phyloP scores from a whole-genome alignment of 192 early-diverging fungal species.

The Diversispora eburnea region DNA sequence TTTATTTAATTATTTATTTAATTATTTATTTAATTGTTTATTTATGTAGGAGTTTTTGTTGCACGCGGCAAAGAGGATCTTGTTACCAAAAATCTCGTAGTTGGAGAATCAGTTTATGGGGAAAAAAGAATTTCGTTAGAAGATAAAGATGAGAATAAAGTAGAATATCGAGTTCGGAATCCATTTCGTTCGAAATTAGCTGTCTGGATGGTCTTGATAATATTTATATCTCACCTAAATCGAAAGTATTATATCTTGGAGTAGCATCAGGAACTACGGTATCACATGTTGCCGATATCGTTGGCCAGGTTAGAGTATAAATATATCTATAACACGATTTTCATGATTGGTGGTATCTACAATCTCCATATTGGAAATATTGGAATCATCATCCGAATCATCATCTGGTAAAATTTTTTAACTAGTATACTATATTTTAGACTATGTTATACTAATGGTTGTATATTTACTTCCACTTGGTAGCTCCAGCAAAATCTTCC shows the following conservation, averaged over 20 bases:
- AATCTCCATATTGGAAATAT: too few relatives aligned
- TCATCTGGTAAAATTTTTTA: too few relatives aligned
- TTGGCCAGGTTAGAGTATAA: conserved; percentile 69
- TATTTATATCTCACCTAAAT: conserved; percentile 91
- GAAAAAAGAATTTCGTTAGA: conserved; percentile 98
- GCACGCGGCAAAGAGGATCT: conserved; percentile 99
- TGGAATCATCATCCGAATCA: too few relatives aligned
- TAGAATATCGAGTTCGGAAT: conserved; percentile 99
- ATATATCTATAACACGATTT: neutral
- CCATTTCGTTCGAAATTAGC: conserved; percentile 99
- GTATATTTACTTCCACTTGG: too few relatives aligned
- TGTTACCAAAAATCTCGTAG: conserved; percentile 97
- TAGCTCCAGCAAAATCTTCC: too few relatives aligned
- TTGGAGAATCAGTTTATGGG: conserved; percentile 95
- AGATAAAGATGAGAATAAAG: conserved; percentile 90
- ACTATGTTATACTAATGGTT: too few relatives aligned
- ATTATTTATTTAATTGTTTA: too few relatives aligned
- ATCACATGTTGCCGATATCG: conserved; percentile 97
- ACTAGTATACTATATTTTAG: too few relatives aligned
- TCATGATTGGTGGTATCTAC: too few relatives aligned
- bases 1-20: too few relatives aligned
- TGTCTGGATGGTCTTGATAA: conserved; percentile 93
- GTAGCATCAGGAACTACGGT: too few relatives aligned
- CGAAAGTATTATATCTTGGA: too few relatives aligned
- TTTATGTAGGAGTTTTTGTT: conserved; percentile 75